Evolutionary conservation across 176 grass and related monocot species (phyloP), one percentile per base, ranked within the genome.

Genomic region (Tuctoria greenei): DNA sequence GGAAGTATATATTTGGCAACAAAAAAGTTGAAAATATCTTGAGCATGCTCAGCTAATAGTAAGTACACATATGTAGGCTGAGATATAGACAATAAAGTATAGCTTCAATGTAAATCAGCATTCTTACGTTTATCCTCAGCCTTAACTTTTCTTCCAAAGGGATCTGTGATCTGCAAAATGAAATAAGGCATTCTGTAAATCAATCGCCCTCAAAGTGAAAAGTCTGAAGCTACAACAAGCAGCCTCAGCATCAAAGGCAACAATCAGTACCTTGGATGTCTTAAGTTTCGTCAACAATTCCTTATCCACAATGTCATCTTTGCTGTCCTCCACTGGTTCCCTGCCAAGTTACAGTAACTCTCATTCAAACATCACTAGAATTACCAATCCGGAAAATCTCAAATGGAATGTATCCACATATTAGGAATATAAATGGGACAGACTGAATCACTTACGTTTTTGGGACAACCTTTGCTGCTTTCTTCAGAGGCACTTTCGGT

Each of bases 251-350:
- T 31, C 24, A 65, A 34, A 39, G 34, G 24, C 10, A 63, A 45
- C 13, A 56, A 58, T 18, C 37, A 62, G 39, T 52, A 91, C 89
- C 66, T 76, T 76, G 0, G 88, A 66, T 4, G 63, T 76, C 54
- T 84, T 91, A 47, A 91, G 81, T 60, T 84, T 91, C 68, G 63
- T 77, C 51, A 87, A 61, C 10, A 91, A 64, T 64, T 87, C 88
- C 38, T 87, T 87, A 39, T 78, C 67, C 6, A 81, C 7, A 2
- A 17, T 42, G 51, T 91, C 85, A 69, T 91, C 84, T 73, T 91
- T 91, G 43, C 37, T 78, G 42, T 91, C 84, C 18, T 87, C 85
- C 69, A 74, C 6, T 35, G 69, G 81, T 31, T 91, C 85, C 72
- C 84, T 91, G 75, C 14, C 61, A 52, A 67, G 45, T 80, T 57